phyloP scores from a whole-genome alignment of 2,329 filamentous ascomycete species.

The Arachnopeziza araneosa region DNA sequence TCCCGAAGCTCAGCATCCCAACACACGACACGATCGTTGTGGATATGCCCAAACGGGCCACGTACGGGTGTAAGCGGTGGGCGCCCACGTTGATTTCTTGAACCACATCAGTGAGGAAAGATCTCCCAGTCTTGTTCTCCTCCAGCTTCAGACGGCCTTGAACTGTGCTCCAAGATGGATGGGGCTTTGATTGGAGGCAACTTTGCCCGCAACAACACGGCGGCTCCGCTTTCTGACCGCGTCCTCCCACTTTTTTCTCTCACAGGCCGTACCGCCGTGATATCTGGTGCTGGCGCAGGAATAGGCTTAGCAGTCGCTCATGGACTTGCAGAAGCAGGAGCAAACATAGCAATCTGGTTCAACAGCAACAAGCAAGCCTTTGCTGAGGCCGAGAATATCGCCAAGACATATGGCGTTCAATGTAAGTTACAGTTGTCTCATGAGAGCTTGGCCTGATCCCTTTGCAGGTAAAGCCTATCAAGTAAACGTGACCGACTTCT shows the following conservation, averaged over 20 bases:
- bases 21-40: not conserved
- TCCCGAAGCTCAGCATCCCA: not conserved
- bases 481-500: conserved; percentile 52
- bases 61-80: not conserved
- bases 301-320: conserved; percentile 41
- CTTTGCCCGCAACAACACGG: conserved; percentile 54
- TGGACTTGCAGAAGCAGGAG: conserved; percentile 41
- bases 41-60: not conserved
- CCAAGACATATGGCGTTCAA: conserved; percentile 60
- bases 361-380: conserved; percentile 62
- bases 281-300: conserved; percentile 40
- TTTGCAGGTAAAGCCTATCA: conserved; percentile 52
- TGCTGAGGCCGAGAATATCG: conserved; percentile 56
- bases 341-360: conserved; percentile 45
- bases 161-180: conserved; percentile 12
- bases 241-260: conserved; percentile 58
- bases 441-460: conserved; percentile 11
- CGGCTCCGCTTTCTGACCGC: conserved; percentile 37
- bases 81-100: too few relatives aligned
- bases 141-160: not conserved
- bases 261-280: conserved; percentile 49
- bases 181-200: conserved; percentile 32
- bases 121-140: not conserved
- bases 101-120: not conserved
- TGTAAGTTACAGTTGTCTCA: conserved; percentile 40